Evolutionary conservation across 192 early-diverging fungal species (phyloP).

Genomic region (Coemansia sp.): DNA sequence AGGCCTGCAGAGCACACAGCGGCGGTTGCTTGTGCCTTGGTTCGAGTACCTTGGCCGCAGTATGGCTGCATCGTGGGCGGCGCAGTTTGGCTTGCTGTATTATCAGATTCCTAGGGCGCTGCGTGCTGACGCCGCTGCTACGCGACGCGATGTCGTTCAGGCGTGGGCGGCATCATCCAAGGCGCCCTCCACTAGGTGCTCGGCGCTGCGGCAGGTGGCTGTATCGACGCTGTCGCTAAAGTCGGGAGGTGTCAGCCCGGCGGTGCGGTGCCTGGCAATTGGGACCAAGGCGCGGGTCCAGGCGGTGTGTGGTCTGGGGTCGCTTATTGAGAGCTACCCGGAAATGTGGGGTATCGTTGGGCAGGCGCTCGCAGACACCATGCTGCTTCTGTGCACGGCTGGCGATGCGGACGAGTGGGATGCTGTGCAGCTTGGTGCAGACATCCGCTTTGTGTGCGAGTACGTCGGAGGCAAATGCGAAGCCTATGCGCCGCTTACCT

Average conservation of each 20-base stretch:
- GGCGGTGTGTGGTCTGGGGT: conserved; percentile 31
- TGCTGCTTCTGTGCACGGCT: conserved; percentile 1
- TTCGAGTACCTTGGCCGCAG: conserved; percentile 13
- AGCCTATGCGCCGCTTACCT: neutral
- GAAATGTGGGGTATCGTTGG: neutral
- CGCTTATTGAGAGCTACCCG: neutral
- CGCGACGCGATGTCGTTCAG: conserved; percentile 31
- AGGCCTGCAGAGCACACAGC: conserved; percentile 3
- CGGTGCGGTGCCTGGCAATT: conserved; percentile 12
- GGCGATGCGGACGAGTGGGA: conserved; percentile 26
- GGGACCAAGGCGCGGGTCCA: conserved; percentile 28
- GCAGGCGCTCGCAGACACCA: conserved; percentile 2
- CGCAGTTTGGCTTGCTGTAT: conserved; percentile 28
- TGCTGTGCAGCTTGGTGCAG: conserved; percentile 22
- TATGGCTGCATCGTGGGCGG: conserved; percentile 23
- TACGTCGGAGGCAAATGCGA: neutral
- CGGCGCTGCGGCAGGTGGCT: conserved; percentile 33
- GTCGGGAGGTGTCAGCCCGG: conserved; percentile 6
- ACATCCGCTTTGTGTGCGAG: conserved; percentile 19
- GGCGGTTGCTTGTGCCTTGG: conserved; percentile 31
- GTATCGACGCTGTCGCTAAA: neutral
- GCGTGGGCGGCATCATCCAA: conserved; percentile 21
- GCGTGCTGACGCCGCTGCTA: conserved; percentile 12
- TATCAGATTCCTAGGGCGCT: conserved; percentile 15
- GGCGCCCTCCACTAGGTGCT: neutral